These are phyloP conservation scores for Blastobotrys indianensis DNA, from an alignment of 1,139 yeast species.

Conservation along the genomic window DNA sequence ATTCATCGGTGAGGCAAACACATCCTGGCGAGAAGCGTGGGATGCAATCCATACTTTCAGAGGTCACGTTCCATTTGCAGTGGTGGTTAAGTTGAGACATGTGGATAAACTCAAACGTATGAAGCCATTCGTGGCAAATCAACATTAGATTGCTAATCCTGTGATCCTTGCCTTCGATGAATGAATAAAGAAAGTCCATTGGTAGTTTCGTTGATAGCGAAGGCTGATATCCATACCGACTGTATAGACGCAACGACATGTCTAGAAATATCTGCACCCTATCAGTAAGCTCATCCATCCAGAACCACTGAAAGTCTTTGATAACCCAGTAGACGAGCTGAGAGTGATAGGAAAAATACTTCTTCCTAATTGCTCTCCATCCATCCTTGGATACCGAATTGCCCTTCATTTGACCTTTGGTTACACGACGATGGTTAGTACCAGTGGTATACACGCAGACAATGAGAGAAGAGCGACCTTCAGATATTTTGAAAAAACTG, in stretches of 20 bases:
- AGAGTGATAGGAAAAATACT: background rate
- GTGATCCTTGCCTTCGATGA: background rate
- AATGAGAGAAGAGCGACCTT: no score
- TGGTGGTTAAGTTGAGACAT: background rate
- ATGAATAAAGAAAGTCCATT: background rate
- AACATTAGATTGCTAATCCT: background rate
- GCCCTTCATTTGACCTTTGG: no score
- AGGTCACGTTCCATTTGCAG: background rate
- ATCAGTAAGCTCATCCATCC: background rate
- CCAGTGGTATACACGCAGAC: no score
- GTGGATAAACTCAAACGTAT: background rate
- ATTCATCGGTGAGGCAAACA: no score
- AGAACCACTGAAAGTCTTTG: slow-evolving; percentile 3
- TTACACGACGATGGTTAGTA: no score
- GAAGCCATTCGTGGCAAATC: background rate
- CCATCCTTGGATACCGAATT: no score
- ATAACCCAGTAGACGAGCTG: background rate
- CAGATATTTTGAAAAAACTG: no score
- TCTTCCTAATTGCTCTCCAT: no score
- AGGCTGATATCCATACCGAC: background rate
- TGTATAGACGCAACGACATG: background rate
- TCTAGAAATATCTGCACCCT: background rate
- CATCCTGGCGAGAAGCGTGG: no score
- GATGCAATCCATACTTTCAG: no score
- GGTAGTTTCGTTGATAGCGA: background rate